Evolutionary conservation across 805 yeast genomes (phyloP).

Genomic region (Wickerhamomyces rabaulensis): DNA sequence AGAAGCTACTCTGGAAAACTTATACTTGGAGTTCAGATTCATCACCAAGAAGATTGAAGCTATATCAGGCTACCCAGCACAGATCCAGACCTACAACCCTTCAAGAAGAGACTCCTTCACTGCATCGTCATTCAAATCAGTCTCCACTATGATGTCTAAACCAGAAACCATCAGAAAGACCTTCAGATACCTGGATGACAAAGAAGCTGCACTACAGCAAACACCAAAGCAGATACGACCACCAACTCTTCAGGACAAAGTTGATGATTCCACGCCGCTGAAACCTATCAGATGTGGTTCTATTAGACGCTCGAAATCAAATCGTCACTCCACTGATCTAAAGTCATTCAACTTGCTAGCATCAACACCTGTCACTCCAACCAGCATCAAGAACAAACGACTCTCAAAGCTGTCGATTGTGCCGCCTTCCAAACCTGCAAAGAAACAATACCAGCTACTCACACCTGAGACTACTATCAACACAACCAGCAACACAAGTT

Average conservation of each 20-base stretch:
- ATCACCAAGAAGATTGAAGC: slow-evolving; percentile 20
- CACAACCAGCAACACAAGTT: background rate
- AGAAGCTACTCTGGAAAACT: slow-evolving; percentile 40
- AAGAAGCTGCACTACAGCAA: background rate
- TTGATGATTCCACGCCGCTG: slow-evolving; percentile 3
- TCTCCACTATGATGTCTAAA: background rate
- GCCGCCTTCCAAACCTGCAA: background rate
- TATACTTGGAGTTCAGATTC: slow-evolving; percentile 35
- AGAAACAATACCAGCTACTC: slow-evolving; percentile 1
- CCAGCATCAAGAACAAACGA: background rate
- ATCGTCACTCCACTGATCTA: slow-evolving; percentile 1
- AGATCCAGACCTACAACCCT: background rate
- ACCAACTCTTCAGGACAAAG: background rate
- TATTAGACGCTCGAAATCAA: background rate
- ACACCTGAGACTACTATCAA: slow-evolving; percentile 14
- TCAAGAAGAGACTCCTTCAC: background rate
- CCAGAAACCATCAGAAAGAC: background rate
- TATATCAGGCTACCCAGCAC: background rate
- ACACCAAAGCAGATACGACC: background rate
- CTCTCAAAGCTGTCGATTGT: slow-evolving; percentile 3
- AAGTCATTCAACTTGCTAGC: slow-evolving; percentile 7
- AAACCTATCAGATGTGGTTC: slow-evolving; percentile 19
- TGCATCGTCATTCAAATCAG: background rate
- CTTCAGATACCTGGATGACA: background rate
- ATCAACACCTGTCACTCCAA: background rate